Evolutionary conservation across 192 early-diverging fungal species (phyloP).

Genomic region (Dissophora ornata): DNA sequence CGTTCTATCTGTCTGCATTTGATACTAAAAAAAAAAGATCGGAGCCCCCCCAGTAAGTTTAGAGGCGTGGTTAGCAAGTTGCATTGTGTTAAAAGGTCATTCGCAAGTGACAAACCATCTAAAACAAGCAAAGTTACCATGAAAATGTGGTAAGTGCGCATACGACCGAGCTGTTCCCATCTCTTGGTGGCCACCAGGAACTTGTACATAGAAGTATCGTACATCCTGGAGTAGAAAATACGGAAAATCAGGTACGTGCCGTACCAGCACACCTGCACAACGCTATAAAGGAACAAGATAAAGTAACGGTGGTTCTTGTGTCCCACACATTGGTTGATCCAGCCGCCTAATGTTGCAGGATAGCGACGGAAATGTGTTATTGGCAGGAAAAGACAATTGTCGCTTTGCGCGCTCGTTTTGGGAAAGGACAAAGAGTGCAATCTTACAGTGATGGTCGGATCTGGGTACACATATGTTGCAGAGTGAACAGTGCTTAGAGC

Average conservation of each 20-base stretch:
- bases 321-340: slow-evolving; percentile 67
- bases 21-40: slow-evolving; percentile 39
- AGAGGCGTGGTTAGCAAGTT: too few species aligned
- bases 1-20: slow-evolving; percentile 60
- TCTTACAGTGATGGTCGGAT: slow-evolving; percentile 64
- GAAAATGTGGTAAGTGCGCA: slow-evolving; percentile 54
- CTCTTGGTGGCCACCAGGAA: slow-evolving; percentile 28
- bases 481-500: slow-evolving; percentile 68
- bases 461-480: slow-evolving; percentile 63
- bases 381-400: too few species aligned
- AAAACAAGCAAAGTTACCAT: slow-evolving; percentile 40
- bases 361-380: not conserved
- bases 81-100: too few species aligned
- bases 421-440: too few species aligned
- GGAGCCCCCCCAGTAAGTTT: not conserved
- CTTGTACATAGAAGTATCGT: slow-evolving; percentile 46
- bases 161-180: slow-evolving; percentile 33
- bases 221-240: slow-evolving; percentile 53
- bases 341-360: slow-evolving; percentile 36
- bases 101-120: too few species aligned
- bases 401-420: too few species aligned
- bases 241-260: slow-evolving; percentile 58
- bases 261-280: slow-evolving; percentile 61
- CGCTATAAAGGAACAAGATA: slow-evolving; percentile 59
- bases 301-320: slow-evolving; percentile 66